Evolutionary conservation across 805 yeast species (phyloP).

Genomic region (Ogataea populi-albae): DNA sequence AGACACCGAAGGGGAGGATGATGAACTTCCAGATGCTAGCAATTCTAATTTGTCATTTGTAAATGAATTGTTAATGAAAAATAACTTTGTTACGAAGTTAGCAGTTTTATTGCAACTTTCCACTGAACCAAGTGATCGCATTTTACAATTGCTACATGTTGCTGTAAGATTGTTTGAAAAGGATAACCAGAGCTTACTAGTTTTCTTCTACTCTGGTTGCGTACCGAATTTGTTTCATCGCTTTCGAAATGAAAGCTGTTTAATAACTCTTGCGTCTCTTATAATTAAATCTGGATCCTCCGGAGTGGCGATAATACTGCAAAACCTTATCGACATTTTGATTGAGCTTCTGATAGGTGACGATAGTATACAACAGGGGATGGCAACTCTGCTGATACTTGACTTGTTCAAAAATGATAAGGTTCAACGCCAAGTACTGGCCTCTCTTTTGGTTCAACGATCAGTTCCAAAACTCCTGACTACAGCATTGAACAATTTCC

Average conservation of each 20-base stretch:
- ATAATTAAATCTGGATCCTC: conserved; percentile 11
- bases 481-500: conserved; percentile 10
- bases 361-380: conserved; percentile 8
- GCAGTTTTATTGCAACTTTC: conserved; percentile 5
- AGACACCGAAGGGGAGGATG: conserved; percentile 8
- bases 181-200: conserved; percentile 12
- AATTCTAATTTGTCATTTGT: conserved; percentile 9
- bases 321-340: conserved; percentile 8
- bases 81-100: conserved; percentile 11
- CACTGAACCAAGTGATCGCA: conserved; percentile 10
- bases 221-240: conserved; percentile 7
- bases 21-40: background rate
- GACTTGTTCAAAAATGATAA: conserved; percentile 14
- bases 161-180: conserved; percentile 13
- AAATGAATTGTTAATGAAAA: conserved; percentile 9
- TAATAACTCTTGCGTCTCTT: conserved; percentile 8
- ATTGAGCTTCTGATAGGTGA: conserved; percentile 9
- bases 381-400: conserved; percentile 10
- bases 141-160: conserved; percentile 14
- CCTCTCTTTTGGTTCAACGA: conserved; percentile 8
- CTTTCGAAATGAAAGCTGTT: conserved; percentile 9
- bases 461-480: conserved; percentile 10
- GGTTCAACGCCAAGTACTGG: conserved; percentile 11
- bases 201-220: conserved; percentile 19
- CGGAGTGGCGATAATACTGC: conserved; percentile 9